A percentile compares a stretch with the other conserved stretches of the same genome.
phyloP scores from a whole-genome alignment of 2,329 filamentous ascomycete genomes.

The Aspergillus nomiae region DNA sequence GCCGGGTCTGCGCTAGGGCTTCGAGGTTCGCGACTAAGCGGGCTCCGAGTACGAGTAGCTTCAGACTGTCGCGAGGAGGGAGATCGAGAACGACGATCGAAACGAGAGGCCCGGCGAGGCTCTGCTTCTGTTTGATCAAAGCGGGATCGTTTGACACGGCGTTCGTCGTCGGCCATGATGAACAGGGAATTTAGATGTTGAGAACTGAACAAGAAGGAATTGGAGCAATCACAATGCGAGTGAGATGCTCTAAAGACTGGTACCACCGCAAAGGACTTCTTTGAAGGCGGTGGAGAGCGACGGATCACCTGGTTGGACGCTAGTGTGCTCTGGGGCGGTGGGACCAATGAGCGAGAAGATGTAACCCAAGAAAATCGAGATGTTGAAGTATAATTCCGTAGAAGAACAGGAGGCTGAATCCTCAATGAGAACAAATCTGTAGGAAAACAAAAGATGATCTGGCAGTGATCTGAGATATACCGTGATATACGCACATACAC shows the following conservation, averaged over 20 bases:
- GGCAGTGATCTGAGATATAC: no score
- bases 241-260: background rate
- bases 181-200: background rate
- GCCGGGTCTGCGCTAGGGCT: constrained; percentile 49
- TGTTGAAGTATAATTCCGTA: no score
- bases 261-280: background rate
- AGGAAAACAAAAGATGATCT: background rate
- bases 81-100: constrained; percentile 89
- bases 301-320: constrained; percentile 11
- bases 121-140: constrained; percentile 92
- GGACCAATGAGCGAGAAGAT: constrained; percentile 4
- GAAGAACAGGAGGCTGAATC: background rate
- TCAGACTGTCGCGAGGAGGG: constrained; percentile 70
- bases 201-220: background rate
- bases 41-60: constrained; percentile 76
- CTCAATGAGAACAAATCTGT: background rate
- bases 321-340: constrained; percentile 11
- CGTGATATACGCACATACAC: no score
- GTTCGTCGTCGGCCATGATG: constrained; percentile 75
- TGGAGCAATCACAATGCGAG: constrained; percentile 1
- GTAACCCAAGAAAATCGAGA: background rate
- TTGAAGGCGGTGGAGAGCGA: background rate
- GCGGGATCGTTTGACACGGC: constrained; percentile 80
- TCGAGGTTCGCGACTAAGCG: constrained; percentile 58
- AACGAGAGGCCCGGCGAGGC: constrained; percentile 73